Evolutionary conservation across 2,329 filamentous ascomycete genomes (phyloP), one percentile per base, ranked within the genome.

Genomic region (Talaromyces islandicus): DNA sequence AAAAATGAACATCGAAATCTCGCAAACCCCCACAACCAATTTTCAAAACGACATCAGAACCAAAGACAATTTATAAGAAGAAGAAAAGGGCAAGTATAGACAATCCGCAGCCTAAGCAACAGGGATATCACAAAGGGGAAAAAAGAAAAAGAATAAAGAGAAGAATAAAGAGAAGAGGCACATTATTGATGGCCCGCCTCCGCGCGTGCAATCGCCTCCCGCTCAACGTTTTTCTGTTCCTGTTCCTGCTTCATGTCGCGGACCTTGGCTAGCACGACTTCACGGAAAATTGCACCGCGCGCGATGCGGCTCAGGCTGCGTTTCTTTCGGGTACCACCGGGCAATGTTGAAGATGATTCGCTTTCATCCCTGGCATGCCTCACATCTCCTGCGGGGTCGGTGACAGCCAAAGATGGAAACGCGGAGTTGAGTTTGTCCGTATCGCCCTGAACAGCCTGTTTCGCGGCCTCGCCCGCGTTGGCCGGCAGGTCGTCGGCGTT

Each of bases 211-310:
- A 77, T 73, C 7, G 79, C 80, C 60, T 79, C 87, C 79, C 75
- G 85, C 80, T 77, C 90, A 73, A 84, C 76, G 73, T 88, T 87
- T 67, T 89, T 81, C 32, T 84, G 85, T 71, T 92, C 87, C 71
- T 96, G 89, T 68, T 92, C 85, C 67, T 91, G 88, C 81, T 95
- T 95, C 84, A 91, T 89, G 76, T 96, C 92, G 62, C 89, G 85
- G 52, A 96, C 91, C 80, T 97, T 97, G 65, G 92, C 93, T 60
- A 96, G 80, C 14, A 97, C 93, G 12, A 97, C 90, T 75, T 97
- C 93, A 68, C 90, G 85, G 85, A 97, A 97, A 69, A 97, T 95
- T 63, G 91, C 83, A 54, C 82, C 82, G 67, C 85, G 85, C 35
- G 85, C 85, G 64, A 84, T 73, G 63, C 81, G 83, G 69, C 81